Conservation (phyloP, 106 monocot species). For the Acorus gramineus region DNA sequence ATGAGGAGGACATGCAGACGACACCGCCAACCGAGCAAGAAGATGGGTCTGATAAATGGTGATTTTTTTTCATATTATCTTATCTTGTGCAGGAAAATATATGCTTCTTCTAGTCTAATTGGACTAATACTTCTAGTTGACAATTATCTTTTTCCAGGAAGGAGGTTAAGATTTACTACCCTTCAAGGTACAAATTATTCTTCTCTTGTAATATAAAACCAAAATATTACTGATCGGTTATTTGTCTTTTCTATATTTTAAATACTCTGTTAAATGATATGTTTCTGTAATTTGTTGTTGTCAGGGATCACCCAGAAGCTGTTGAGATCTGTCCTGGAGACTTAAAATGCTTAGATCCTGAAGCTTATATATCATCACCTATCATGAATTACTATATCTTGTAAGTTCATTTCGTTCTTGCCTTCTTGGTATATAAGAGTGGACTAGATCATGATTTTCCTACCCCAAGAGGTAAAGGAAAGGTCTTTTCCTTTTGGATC, state of each 20-base stretch:
- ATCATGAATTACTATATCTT: constrained; percentile 91
- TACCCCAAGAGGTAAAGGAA: too few relatives aligned
- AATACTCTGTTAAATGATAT: neutral
- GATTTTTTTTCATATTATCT: neutral
- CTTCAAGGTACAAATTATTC: constrained; percentile 55
- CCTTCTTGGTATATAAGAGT: neutral
- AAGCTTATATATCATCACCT: constrained; percentile 60
- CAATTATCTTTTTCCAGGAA: constrained; percentile 36
- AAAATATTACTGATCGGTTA: too few relatives aligned
- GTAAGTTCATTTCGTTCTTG: constrained; percentile 29
- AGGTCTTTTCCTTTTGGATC: neutral
- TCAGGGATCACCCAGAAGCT: constrained; percentile 63
- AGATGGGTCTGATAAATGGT: constrained; percentile 29
- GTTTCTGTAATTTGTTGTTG: neutral
- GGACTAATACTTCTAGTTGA: neutral
- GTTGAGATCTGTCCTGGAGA: constrained; percentile 64
- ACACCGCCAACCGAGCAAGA: constrained; percentile 4
- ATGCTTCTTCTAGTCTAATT: too few relatives aligned
- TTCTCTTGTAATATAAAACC: too few relatives aligned
- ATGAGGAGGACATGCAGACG: constrained; percentile 21
- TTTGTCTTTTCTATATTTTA: too few relatives aligned
- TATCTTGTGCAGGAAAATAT: too few relatives aligned
- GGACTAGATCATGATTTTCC: too few relatives aligned
- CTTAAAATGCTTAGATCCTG: constrained; percentile 80
- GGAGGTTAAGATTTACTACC: constrained; percentile 60